Conservation (phyloP, 2,329 filamentous ascomycete species). For the Calonectria henricotiae region DNA sequence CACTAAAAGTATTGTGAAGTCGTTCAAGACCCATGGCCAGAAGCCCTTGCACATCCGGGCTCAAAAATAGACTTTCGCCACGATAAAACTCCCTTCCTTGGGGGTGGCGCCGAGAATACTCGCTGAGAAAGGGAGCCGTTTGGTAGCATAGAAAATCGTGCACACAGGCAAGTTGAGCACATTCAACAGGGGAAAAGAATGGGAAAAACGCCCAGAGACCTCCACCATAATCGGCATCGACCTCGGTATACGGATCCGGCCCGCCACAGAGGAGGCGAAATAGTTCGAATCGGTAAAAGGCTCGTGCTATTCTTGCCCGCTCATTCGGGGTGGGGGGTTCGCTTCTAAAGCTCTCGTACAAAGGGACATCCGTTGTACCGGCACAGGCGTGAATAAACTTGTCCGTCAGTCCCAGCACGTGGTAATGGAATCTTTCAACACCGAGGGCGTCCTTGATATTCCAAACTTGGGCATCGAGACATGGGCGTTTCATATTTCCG, state of each 20-base stretch:
- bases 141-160: conserved; percentile 8
- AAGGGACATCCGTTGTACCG: neutral
- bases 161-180: conserved; percentile 10
- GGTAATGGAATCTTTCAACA: neutral
- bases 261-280: conserved; percentile 10
- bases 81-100: conserved; percentile 7
- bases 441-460: neutral
- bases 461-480: neutral
- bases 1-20: conserved; percentile 1
- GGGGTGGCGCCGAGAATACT: neutral
- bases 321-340: neutral
- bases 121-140: neutral
- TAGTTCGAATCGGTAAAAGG: conserved; percentile 3
- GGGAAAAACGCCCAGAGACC: conserved; percentile 8
- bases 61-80: conserved; percentile 5
- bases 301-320: conserved; percentile 3
- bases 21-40: conserved; percentile 2
- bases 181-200: conserved; percentile 14
- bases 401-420: neutral
- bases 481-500: conserved; percentile 2
- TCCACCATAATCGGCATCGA: neutral
- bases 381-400: conserved; percentile 2
- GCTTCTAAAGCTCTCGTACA: neutral
- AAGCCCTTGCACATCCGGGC: conserved; percentile 7
- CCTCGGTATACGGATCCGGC: neutral